Evolutionary conservation across 495 filamentous ascomycete genomes (phyloP).

Genomic region (Evansstolkia leycettana): DNA sequence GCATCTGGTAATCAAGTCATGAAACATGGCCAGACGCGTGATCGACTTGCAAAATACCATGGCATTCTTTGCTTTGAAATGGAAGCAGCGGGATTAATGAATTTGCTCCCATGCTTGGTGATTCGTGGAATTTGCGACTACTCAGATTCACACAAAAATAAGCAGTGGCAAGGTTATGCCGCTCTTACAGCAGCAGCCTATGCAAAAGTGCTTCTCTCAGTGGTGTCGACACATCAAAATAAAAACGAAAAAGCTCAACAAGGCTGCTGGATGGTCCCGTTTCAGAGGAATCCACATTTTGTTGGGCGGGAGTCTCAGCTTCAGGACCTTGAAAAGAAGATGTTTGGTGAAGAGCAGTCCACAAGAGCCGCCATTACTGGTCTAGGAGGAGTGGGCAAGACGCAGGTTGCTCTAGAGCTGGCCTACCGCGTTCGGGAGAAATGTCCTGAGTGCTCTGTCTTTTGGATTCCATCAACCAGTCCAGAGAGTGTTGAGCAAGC

Average conservation of each 20-base stretch:
- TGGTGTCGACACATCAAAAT: not conserved
- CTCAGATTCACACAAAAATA: constrained; percentile 21
- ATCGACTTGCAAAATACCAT: constrained; percentile 14
- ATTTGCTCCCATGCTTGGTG: constrained; percentile 14
- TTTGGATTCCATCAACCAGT: constrained; percentile 34
- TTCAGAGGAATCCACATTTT: constrained; percentile 13
- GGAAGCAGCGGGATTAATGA: constrained; percentile 19
- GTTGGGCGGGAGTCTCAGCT: constrained; percentile 8
- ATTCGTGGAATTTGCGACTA: constrained; percentile 26
- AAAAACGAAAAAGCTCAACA: not conserved
- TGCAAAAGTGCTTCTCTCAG: constrained; percentile 5
- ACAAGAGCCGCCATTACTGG: constrained; percentile 23
- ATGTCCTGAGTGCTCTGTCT: constrained; percentile 26
- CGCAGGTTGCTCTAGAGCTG: constrained; percentile 37
- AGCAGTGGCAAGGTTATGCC: constrained; percentile 22
- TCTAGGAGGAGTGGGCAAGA: constrained; percentile 37
- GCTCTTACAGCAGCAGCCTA: constrained; percentile 14
- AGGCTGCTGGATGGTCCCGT: constrained; percentile 7
- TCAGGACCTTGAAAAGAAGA: constrained; percentile 9
- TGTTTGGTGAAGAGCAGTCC: constrained; percentile 5
- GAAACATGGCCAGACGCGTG: constrained; percentile 5
- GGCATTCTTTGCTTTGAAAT: constrained; percentile 19
- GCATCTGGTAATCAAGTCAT: constrained; percentile 14
- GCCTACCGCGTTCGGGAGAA: constrained; percentile 27
- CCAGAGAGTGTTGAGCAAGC: constrained; percentile 26